Evolutionary conservation across 176 grass and related monocot genomes (phyloP).

Genomic region (Musa troglodytarum): DNA sequence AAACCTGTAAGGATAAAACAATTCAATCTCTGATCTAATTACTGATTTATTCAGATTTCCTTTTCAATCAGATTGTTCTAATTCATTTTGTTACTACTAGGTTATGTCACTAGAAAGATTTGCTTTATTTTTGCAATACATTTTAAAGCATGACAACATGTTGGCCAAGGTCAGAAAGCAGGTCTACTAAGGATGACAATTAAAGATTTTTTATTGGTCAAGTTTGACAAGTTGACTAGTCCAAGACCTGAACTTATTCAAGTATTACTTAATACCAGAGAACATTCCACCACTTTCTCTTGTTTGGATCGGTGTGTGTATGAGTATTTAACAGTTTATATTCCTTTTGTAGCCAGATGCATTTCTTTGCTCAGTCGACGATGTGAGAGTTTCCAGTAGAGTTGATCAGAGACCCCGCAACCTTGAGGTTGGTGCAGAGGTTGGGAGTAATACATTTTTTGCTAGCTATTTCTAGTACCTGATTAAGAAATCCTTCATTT

Average conservation of each 20-base stretch:
- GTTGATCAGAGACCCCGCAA: slow-evolving; percentile 60
- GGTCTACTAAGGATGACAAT: too few relatives aligned
- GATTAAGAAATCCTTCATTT: background rate
- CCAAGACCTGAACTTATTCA: background rate
- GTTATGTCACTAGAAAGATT: background rate
- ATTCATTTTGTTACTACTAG: too few relatives aligned
- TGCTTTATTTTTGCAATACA: background rate
- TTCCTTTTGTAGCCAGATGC: slow-evolving; percentile 46
- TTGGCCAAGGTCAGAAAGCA: too few relatives aligned
- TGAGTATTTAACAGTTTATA: background rate
- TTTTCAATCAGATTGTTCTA: too few relatives aligned
- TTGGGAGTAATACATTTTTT: slow-evolving; percentile 22
- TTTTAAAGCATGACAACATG: too few relatives aligned
- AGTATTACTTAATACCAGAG: too few relatives aligned
- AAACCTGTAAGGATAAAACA: too few relatives aligned
- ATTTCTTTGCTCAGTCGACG: slow-evolving; percentile 78
- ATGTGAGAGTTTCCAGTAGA: slow-evolving; percentile 60
- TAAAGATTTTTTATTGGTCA: background rate
- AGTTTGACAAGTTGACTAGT: background rate
- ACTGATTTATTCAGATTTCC: too few relatives aligned
- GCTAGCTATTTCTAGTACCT: background rate
- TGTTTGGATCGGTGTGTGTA: background rate
- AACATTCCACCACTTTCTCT: too few relatives aligned
- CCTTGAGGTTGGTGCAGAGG: slow-evolving; percentile 81
- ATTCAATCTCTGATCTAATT: too few relatives aligned